Base-by-base conservation (phyloP, 306 rosid species). In the Dryas alaskensis region DNA sequence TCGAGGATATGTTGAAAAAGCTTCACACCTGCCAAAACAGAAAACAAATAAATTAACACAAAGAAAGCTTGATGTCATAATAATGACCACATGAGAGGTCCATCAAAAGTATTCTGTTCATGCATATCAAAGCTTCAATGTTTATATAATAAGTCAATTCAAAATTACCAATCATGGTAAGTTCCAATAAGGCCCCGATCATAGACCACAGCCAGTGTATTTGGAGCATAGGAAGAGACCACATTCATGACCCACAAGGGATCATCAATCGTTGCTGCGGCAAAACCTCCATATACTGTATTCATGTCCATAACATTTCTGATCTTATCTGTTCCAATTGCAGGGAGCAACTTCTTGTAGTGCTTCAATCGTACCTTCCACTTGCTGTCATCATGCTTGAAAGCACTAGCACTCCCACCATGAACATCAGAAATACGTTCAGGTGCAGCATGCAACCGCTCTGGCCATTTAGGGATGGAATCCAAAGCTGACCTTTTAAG, bases 211-310 rank as follows among this genome's bases (percentile, higher is more conserved):
- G 99, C 75, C 17, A 95, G 93, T n/a, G 98, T 86, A 73, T 95
- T 90, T 12, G 81, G 69, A 76, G 87, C 86, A 60, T 95, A 90
- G 65, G 99, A 85, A 12, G 99, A 95, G 65, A 92, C 99, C 48
- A 92, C 99, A 81, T 95, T 95, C 99, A 95, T 95, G 74, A 90
- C 96, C 99, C 99, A 95, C 72, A 92, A 64, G 22, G 99, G 99
- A 87, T 88, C 93, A 64, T 86, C 85, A 27, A 90, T 83, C 73
- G 81, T 59, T 11, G 97, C 76, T 0, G 99, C 97, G 5, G 99
- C 98, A 60, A 95, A 89, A 67, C 98, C 93, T 76, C 99, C 99
- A 74, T 80, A 95, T 22, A 68, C 83, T 0, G 98, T 95, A 67
- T 90, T 95, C 99, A 92, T 95, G 81, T 95, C 99, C 98, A 95